phyloP scores from a whole-genome alignment of 192 early-diverging fungal genomes.

The Umbelopsis sp. region DNA sequence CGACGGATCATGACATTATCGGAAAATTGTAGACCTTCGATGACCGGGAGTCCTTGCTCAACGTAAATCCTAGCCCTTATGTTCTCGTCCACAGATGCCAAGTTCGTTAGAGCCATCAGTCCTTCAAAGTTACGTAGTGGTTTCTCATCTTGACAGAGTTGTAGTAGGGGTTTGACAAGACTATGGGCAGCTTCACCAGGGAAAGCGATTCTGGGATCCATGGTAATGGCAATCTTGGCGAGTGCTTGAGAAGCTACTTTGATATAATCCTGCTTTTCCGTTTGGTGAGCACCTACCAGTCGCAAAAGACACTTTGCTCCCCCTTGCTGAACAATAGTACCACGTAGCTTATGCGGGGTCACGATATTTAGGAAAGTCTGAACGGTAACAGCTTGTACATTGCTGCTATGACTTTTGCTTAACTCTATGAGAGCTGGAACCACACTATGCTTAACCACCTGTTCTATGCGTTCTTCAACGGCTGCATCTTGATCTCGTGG shows the following conservation, averaged over 20 bases:
- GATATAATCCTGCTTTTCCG: neutral
- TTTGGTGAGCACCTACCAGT: slow-evolving; percentile 26
- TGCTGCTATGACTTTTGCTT: slow-evolving; percentile 55
- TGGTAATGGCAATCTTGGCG: slow-evolving; percentile 92
- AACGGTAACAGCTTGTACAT: slow-evolving; percentile 62
- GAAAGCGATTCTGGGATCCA: slow-evolving; percentile 89
- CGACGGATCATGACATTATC: slow-evolving; percentile 77
- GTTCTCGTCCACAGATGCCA: slow-evolving; percentile 74
- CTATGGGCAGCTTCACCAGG: slow-evolving; percentile 62
- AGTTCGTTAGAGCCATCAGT: slow-evolving; percentile 91
- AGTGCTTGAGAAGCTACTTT: slow-evolving; percentile 75
- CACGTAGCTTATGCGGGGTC: slow-evolving; percentile 68
- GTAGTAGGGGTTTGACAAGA: slow-evolving; percentile 71
- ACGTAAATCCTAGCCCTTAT: slow-evolving; percentile 62
- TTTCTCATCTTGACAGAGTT: slow-evolving; percentile 58
- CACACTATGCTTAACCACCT: slow-evolving; percentile 60
- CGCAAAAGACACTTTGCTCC: slow-evolving; percentile 64
- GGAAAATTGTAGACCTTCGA: slow-evolving; percentile 83
- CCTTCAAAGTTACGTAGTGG: slow-evolving; percentile 86
- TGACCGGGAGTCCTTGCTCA: slow-evolving; percentile 62
- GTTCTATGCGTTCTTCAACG: slow-evolving; percentile 59
- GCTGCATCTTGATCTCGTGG: slow-evolving; percentile 60
- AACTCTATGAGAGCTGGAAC: slow-evolving; percentile 57
- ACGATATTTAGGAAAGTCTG: slow-evolving; percentile 73
- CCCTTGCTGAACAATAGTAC: slow-evolving; percentile 83